phyloP scores from a whole-genome alignment of 1,139 yeast genomes.

The Geotrichum restrictum region DNA sequence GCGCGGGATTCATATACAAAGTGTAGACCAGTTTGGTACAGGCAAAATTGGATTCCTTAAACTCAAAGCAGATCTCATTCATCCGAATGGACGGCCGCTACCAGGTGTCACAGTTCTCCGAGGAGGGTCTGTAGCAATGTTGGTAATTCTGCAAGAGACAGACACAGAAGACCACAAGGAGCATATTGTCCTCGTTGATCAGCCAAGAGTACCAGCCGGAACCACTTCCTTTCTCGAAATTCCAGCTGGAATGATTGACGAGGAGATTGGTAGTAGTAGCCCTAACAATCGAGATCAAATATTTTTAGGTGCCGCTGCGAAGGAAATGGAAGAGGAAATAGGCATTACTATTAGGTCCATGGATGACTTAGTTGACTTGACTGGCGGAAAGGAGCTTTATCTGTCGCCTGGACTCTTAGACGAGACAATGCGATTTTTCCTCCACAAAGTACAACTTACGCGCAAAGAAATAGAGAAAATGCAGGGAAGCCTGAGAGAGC shows the following conservation, averaged over 20 bases:
- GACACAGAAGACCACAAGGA: slow-evolving; percentile 8
- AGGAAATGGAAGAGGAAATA: slow-evolving; percentile 27
- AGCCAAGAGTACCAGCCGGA: slow-evolving; percentile 31
- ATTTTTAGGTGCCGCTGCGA: background rate
- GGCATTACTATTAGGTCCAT: slow-evolving; percentile 24
- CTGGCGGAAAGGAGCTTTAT: slow-evolving; percentile 18
- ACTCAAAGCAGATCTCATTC: slow-evolving; percentile 26
- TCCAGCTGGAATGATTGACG: slow-evolving; percentile 34
- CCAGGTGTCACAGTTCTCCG: slow-evolving; percentile 31
- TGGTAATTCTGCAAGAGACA: slow-evolving; percentile 24
- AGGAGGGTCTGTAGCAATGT: slow-evolving; percentile 30
- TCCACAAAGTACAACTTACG: slow-evolving; percentile 22
- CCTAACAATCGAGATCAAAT: background rate
- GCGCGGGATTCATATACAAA: slow-evolving; percentile 26
- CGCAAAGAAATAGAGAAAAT: slow-evolving; percentile 23
- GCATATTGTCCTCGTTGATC: slow-evolving; percentile 26
- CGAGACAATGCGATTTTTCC: slow-evolving; percentile 25
- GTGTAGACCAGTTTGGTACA: slow-evolving; percentile 27
- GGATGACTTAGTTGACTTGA: slow-evolving; percentile 23
- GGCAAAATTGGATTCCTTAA: slow-evolving; percentile 29
- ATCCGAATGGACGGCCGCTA: slow-evolving; percentile 26
- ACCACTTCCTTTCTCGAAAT: slow-evolving; percentile 25
- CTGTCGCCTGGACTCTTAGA: slow-evolving; percentile 29
- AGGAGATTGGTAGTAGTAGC: background rate
- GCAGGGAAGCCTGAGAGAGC: slow-evolving; percentile 24